Base-by-base conservation (phyloP, 2,329 filamentous ascomycete species). In the Aspergillus vadensis region DNA sequence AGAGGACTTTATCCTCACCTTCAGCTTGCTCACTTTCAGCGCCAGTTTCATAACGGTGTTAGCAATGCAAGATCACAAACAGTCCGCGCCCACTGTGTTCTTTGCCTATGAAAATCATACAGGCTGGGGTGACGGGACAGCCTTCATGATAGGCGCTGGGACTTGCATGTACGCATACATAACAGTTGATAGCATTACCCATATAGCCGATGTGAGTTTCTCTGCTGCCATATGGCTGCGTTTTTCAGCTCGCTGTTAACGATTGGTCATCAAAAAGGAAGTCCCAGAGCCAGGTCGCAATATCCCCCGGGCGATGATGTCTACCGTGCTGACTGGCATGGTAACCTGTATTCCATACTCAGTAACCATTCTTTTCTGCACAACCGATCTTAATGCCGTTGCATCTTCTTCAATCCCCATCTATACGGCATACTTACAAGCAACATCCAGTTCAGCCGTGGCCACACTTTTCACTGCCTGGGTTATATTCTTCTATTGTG, bases 401-500 rank as follows among this genome's bases (percentile, higher is more conserved):
- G 32, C 25, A 2, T 25, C 50, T 3, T 67, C 69, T 4, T 19
- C 57, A 5, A 44, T 67, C 23, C 68, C 69, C 3, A 66, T 70
- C 10, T 52, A 65, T 36, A 60, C 56, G 10, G 43, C 69, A 9
- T 69, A 65, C 51, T 25, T 57, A 2, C 69, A 70, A 60, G 66
- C 68, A 1, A 57, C 62, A 6, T 21, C 49, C n/a, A 63, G 52
- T 39, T 17, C 56, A n/a, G 23, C 53, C 7, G 64, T 55, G 1
- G 62, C 69, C 25, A 58, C 61, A 2, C 50, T 70, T 25, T 55
- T 65, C n/a, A 67, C 63, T 1, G 32, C 65, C 6, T 66, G 59
- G 60, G 66, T 39, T 8, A 25, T 67, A 6, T 14, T 80, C 47
- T 77, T 80, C 58, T 80, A 79, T 43, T 65, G 78, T 1, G 80